Evolutionary conservation across 2,329 filamentous ascomycete genomes (phyloP), one percentile per base, ranked within the genome.

Genomic region (Chaetomium sp.): DNA sequence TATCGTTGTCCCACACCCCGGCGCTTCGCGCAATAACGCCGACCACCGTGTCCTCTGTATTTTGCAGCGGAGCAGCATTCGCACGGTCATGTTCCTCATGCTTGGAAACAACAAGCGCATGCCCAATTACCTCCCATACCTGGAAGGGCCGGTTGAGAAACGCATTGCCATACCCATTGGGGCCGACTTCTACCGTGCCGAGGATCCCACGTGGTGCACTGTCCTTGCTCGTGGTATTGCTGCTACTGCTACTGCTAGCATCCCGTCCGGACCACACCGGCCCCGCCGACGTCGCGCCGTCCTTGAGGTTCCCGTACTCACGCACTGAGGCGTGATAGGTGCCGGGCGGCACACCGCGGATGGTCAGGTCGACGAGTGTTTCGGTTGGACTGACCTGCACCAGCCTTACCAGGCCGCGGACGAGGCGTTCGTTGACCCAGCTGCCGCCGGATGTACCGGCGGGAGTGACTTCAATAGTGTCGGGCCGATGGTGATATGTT

Each of bases 1-100:
- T 99, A 70, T 96, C 90, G 66, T 99, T 96, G 71, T 96, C 92
- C 94, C 94, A 99, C 59, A 96, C 87, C n/a, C 94, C 94, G 12
- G 94, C 92, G 71, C 91, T 96, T 68, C 94, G 80, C 49, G 94
- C 94, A 73, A 99, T 89, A 51, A 99, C 91, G 7, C 94, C 94
- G 2, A 96, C 89, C 50, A 96, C 76, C 19, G 91, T 96, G 69
- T 95, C 84, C 54, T 85, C 79, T 68, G 96, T 89, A 63, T 96
- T 91, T 65, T 79, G 78, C 64, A 86, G 73, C 67, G 81, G 78
- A 54, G 76, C 19, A 3, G 19, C 19, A 27, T 27, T 27, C 19
- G 19, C 76, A 1, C 84, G 80, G 10, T 60, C 54, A 56, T 76
- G 75, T 62, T 85, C 81, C 56, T 82, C 74, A 70, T 84, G 77